A percentile compares a stretch with the other conserved stretches of the same genome.
Evolutionary conservation across 306 rosid genomes (phyloP).

Genomic region (Casuarina cunninghamiana): DNA sequence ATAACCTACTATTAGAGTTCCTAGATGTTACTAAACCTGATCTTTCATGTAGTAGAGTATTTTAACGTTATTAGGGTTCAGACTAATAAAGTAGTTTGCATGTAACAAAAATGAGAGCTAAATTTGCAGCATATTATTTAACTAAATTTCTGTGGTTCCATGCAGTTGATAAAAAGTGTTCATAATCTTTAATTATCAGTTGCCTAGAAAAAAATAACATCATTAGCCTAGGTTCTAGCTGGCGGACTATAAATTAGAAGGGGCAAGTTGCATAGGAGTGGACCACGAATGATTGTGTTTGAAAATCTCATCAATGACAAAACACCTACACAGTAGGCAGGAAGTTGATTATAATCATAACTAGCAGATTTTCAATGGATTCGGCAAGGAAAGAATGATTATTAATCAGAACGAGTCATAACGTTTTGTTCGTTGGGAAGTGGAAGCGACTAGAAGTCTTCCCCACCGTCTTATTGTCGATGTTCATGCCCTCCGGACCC

Average conservation of each 20-base stretch:
- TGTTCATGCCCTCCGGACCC: no score
- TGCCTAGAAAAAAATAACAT: not conserved
- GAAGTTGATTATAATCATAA: not conserved
- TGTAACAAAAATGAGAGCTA: no score
- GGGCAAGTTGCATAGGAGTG: not conserved
- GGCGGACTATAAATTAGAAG: not conserved
- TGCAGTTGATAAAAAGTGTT: no score
- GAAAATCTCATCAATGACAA: not conserved
- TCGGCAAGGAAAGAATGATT: not conserved
- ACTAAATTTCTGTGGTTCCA: no score
- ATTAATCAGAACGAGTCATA: not conserved
- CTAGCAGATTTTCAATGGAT: not conserved
- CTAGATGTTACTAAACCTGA: no score
- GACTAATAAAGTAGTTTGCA: no score
- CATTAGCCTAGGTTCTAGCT: no score
- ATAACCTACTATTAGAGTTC: no score
- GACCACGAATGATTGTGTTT: conserved; percentile 14
- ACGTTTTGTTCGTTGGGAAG: not conserved
- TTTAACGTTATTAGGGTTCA: no score
- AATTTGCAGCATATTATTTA: no score
- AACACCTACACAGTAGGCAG: not conserved
- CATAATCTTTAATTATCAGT: not conserved
- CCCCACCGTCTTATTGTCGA: no score
- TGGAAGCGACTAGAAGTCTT: not conserved
- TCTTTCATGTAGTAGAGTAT: no score